Evolutionary conservation across 768 basidiomycete species (phyloP), one percentile per base, ranked within the genome.

Genomic region (Strobilomyces dryophilus): DNA sequence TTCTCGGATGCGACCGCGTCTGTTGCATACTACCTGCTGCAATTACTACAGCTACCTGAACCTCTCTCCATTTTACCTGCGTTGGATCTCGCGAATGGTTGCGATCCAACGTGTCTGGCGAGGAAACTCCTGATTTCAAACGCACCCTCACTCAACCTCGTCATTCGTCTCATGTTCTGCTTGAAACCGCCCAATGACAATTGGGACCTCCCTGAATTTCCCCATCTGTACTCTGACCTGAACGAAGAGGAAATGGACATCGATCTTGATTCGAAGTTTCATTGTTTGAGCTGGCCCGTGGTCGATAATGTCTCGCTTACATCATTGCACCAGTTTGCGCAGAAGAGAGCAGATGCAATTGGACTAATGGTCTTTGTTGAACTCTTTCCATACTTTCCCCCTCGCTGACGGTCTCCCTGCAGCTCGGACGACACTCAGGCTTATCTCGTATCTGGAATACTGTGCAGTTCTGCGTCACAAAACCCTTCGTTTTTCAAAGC

Each of bases 91-190:
- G n/a, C n/a, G n/a, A n/a, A n/a, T n/a, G n/a, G n/a, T n/a, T n/a
- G n/a, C n/a, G n/a, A n/a, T n/a, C n/a, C n/a, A n/a, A n/a, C n/a
- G n/a, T 61, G 55, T 26, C 72, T 90, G 21, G 87, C 88, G 2
- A 77, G 76, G 51, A 74, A 82, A 51, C 72, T 92, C 12, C 75
- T 87, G 27, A 80, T 87, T 17, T 81, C 84, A 11, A 74, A 82
- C 40, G 71, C 84, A 0, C 85, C 87, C 1, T 75, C 83, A 1
- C 76, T 91, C 6, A 72, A 80, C 7, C 77, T 89, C 14, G 76
- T 87, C 45, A 77, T 87, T 36, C 78, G 85, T 26, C 73, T 91
- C 21, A 85, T 90, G 79, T 86, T n/a, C n/a, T n/a, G n/a, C n/a
- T n/a, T n/a, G n/a, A n/a, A n/a, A n/a, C n/a, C n/a, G n/a, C n/a